Conservation (phyloP, 495 filamentous ascomycete genomes). For the Penicillium pulvis region DNA sequence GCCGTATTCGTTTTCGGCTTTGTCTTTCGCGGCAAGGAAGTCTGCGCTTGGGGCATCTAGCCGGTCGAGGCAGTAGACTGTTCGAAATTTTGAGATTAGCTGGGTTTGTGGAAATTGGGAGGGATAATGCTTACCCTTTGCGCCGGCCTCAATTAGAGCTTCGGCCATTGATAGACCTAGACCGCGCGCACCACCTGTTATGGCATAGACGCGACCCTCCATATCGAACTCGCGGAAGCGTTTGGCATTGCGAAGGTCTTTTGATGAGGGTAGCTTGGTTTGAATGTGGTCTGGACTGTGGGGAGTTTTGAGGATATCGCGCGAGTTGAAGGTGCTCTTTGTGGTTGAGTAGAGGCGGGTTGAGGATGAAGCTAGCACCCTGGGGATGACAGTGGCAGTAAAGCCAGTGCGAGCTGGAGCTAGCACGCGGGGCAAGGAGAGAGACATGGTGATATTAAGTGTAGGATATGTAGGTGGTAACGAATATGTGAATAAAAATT, state of each 20-base stretch:
- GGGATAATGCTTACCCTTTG: slow-evolving; percentile 53
- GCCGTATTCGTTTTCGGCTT: slow-evolving; percentile 50
- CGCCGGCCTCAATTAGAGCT: slow-evolving; percentile 70
- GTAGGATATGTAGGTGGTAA: too few species aligned
- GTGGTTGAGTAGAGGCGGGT: slow-evolving; percentile 20
- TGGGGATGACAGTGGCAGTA: slow-evolving; percentile 11
- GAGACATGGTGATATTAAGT: slow-evolving; percentile 25
- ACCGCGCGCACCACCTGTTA: slow-evolving; percentile 65
- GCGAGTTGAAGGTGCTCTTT: slow-evolving; percentile 19
- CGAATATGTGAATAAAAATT: not conserved
- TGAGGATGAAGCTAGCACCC: slow-evolving; percentile 12
- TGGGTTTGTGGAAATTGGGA: not conserved
- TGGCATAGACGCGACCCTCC: slow-evolving; percentile 56
- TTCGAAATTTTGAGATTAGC: not conserved
- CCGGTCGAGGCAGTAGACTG: slow-evolving; percentile 68
- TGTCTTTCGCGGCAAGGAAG: slow-evolving; percentile 51
- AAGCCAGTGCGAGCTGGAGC: slow-evolving; percentile 19
- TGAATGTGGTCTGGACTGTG: slow-evolving; percentile 39
- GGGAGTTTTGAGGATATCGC: slow-evolving; percentile 21
- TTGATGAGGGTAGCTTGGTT: slow-evolving; percentile 30
- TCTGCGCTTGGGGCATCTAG: slow-evolving; percentile 51
- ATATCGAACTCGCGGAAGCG: slow-evolving; percentile 57
- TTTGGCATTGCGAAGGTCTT: slow-evolving; percentile 22
- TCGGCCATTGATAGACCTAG: slow-evolving; percentile 68
- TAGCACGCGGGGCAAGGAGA: slow-evolving; percentile 14